These are phyloP conservation scores for Areca catechu DNA, from an alignment of 176 grass and related monocot genomes.

Conservation along the genomic window DNA sequence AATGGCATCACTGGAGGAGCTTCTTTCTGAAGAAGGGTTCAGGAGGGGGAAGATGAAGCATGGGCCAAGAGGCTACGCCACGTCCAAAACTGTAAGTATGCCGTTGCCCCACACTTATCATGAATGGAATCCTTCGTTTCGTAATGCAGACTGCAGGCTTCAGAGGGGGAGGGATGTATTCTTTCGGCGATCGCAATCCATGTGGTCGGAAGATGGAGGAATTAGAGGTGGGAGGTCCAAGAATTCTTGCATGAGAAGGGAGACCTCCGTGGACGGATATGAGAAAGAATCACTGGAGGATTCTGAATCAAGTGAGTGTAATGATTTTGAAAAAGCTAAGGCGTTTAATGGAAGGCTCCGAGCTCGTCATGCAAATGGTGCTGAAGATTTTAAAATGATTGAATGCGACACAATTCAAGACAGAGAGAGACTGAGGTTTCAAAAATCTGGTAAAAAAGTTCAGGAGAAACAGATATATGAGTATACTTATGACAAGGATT, in stretches of 20 bases:
- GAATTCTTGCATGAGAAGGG: neutral
- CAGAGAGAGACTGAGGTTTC: neutral
- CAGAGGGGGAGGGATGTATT: neutral
- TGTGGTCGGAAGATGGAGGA: neutral
- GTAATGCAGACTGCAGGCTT: neutral
- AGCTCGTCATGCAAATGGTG: neutral
- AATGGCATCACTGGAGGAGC: conserved; percentile 9
- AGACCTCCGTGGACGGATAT: neutral
- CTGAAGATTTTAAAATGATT: neutral
- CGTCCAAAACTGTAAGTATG: conserved; percentile 2
- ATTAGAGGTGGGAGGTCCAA: neutral
- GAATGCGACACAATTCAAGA: neutral
- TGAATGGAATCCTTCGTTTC: neutral
- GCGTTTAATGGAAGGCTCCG: neutral
- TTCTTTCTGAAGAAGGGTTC: conserved; percentile 7
- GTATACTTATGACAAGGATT: neutral
- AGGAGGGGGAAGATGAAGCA: neutral
- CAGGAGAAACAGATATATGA: no score
- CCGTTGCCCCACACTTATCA: neutral
- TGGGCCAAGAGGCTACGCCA: neutral
- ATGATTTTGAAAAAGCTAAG: neutral
- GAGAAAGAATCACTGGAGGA: neutral
- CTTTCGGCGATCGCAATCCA: neutral
- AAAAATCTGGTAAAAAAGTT: no score
- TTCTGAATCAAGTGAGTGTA: neutral